Evolutionary conservation across 768 basidiomycete genomes (phyloP).

Genomic region (Hericium rajendrae): DNA sequence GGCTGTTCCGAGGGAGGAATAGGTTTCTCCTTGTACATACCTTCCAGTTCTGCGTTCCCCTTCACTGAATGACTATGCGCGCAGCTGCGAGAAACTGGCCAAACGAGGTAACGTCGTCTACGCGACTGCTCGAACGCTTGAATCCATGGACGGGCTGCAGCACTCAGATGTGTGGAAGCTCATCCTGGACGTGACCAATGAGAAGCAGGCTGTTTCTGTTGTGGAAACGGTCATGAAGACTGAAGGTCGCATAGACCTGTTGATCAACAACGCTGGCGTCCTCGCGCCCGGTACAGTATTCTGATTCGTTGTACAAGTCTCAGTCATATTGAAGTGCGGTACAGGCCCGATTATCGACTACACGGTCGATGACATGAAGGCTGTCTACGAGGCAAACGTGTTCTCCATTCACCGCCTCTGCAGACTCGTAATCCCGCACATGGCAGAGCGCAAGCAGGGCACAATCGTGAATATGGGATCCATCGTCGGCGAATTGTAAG

Average conservation of each 20-base stretch:
- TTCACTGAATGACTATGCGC: background rate
- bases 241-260: conserved; percentile 57
- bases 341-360: conserved; percentile 43
- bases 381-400: conserved; percentile 57
- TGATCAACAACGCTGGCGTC: conserved; percentile 70
- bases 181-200: conserved; percentile 47
- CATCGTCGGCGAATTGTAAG: conserved; percentile 51
- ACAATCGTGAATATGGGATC: conserved; percentile 72
- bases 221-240: conserved; percentile 41
- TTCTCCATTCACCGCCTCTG: conserved; percentile 50
- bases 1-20: conserved; percentile 69
- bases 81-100: conserved; percentile 62
- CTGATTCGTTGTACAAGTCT: background rate
- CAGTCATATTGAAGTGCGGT: background rate
- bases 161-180: conserved; percentile 35
- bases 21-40: conserved; percentile 48
- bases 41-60: background rate
- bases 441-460: conserved; percentile 55
- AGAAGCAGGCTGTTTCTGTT: conserved; percentile 13
- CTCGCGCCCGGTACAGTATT: conserved; percentile 29
- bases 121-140: conserved; percentile 59
- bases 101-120: conserved; percentile 61
- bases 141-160: conserved; percentile 48
- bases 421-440: conserved; percentile 57
- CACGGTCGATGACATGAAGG: conserved; percentile 40